Percentiles rank a stretch among this genome's conserved stretches.
Conservation (phyloP, 805 yeast genomes). For the Metschnikowia amazonensis region DNA sequence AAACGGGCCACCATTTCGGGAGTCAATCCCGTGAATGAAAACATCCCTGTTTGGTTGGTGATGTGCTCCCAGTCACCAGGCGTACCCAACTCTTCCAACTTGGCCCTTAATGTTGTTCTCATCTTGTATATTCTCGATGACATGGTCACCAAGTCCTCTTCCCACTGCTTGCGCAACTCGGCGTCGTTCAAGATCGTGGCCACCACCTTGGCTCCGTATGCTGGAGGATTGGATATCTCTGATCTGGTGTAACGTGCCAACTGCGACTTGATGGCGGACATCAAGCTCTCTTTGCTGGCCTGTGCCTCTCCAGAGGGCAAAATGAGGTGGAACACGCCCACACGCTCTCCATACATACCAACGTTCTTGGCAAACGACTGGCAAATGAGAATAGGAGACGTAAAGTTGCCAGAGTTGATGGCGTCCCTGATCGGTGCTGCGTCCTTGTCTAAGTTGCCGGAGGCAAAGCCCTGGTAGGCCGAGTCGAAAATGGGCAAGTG, state of each 20-base stretch:
- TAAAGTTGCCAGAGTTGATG: conserved; percentile 32
- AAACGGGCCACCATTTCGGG: conserved; percentile 73
- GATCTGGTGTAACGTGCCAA: conserved; percentile 71
- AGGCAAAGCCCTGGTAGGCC: conserved; percentile 96
- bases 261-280: conserved; percentile 56
- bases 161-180: conserved; percentile 76
- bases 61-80: conserved; percentile 95
- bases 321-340: conserved; percentile 84
- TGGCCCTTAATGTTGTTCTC: conserved; percentile 65
- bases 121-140: conserved; percentile 74
- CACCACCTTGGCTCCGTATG: conserved; percentile 92
- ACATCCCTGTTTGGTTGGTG: conserved; percentile 91
- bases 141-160: conserved; percentile 79
- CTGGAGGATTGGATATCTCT: conserved; percentile 91
- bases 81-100: conserved; percentile 58
- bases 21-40: conserved; percentile 85
- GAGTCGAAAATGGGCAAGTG: conserved; percentile 87
- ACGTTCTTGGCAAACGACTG: conserved; percentile 96
- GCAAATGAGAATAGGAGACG: conserved; percentile 65
- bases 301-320: conserved; percentile 30
- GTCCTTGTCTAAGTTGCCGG: conserved; percentile 79
- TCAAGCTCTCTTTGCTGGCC: conserved; percentile 9
- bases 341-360: conserved; percentile 97
- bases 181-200: conserved; percentile 65
- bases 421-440: conserved; percentile 79